Evolutionary conservation across 2,329 filamentous ascomycete genomes (phyloP).

Genomic region (Aureobasidium sp.): DNA sequence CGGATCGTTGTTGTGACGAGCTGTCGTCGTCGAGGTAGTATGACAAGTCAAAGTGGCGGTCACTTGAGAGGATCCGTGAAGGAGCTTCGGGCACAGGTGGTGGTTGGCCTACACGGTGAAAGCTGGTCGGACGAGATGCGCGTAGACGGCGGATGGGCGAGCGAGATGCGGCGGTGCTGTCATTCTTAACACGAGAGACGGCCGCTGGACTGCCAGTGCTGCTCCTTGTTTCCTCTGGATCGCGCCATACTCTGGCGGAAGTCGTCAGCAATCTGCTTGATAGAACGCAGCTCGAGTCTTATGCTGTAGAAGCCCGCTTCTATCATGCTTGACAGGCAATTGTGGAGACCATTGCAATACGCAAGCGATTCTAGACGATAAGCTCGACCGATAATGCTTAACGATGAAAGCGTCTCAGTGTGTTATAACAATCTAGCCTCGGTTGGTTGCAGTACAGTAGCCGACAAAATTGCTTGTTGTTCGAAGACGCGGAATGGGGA

Average conservation of each 20-base stretch:
- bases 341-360: neutral
- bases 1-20: neutral
- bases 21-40: neutral
- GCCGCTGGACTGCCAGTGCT: conserved; percentile 42
- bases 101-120: neutral
- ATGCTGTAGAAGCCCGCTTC: neutral
- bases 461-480: neutral
- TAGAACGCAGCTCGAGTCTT: neutral
- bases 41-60: neutral
- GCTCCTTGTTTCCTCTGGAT: conserved; percentile 41
- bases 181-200: conserved; percentile 42
- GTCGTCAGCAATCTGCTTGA: neutral
- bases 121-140: neutral
- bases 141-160: conserved; percentile 49
- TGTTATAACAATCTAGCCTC: neutral
- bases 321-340: neutral
- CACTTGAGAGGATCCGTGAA: neutral
- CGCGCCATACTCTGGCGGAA: conserved; percentile 45
- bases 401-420: neutral
- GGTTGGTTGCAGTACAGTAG: neutral
- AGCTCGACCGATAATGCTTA: neutral
- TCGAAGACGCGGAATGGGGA: neutral
- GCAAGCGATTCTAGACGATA: neutral
- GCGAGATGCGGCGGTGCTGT: conserved; percentile 46
- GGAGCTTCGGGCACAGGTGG: conserved; percentile 6